phyloP scores from a whole-genome alignment of 2,329 filamentous ascomycete species.

The Hymenoscyphus albidus region DNA sequence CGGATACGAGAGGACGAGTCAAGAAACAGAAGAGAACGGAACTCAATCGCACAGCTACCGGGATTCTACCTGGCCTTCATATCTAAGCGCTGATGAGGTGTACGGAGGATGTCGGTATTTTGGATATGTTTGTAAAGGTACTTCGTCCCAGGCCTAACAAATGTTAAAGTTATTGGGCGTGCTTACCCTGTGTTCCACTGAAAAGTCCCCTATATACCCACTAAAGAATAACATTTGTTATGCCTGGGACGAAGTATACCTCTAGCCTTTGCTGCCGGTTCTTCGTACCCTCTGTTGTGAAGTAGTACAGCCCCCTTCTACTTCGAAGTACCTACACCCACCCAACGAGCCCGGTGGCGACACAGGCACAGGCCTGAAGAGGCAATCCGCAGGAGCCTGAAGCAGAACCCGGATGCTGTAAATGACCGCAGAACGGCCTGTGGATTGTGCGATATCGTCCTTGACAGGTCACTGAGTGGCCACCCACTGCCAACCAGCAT shows the following conservation, averaged over 20 bases:
- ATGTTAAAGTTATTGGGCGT: no score
- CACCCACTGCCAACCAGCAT: background rate
- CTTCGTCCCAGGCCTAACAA: no score
- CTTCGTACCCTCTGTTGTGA: no score
- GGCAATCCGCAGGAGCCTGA: background rate
- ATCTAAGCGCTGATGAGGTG: background rate
- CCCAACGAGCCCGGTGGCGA: background rate
- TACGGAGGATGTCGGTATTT: background rate
- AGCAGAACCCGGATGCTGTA: background rate
- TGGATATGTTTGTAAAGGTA: background rate
- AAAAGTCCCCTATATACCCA: no score
- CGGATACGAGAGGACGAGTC: background rate
- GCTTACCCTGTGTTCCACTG: no score
- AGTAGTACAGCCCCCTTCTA: no score
- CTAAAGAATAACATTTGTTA: no score
- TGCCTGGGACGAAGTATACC: no score
- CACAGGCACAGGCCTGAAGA: background rate
- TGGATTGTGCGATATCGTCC: no score
- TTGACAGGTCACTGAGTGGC: no score
- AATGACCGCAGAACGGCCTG: background rate
- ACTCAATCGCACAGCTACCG: background rate
- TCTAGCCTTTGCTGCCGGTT: background rate
- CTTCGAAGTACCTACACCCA: background rate
- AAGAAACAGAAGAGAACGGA: background rate
- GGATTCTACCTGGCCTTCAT: no score